phyloP scores from a whole-genome alignment of 2,329 filamentous ascomycete genomes.

The Meredithiella fracta region DNA sequence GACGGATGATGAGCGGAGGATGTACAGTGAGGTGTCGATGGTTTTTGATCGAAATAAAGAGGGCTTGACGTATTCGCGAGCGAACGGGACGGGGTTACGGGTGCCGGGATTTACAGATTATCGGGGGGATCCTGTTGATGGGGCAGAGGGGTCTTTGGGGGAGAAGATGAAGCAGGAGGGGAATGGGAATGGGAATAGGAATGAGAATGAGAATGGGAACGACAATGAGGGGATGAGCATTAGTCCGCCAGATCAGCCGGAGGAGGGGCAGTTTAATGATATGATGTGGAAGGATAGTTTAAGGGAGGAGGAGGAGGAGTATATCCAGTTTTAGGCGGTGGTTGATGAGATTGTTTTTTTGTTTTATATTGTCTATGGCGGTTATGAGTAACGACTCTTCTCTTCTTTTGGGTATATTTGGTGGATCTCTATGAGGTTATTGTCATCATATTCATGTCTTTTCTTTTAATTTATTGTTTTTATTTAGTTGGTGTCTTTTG shows the following conservation, averaged over 20 bases:
- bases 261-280: constrained; percentile 15
- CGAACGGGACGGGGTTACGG: constrained; percentile 66
- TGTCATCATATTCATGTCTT: constrained; percentile 19
- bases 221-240: constrained; percentile 16
- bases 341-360: neutral
- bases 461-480: constrained; percentile 18
- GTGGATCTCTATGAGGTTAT: neutral
- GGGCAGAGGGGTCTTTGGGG: constrained; percentile 17
- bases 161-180: neutral
- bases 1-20: constrained; percentile 83
- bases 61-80: constrained; percentile 55
- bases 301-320: constrained; percentile 78
- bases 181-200: neutral
- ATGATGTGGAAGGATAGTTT: constrained; percentile 39
- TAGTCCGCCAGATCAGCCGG: neutral
- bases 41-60: neutral
- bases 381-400: no score
- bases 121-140: constrained; percentile 58
- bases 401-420: no score
- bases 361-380: neutral
- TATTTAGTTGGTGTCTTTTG: no score
- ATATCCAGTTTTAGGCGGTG: constrained; percentile 48
- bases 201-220: neutral
- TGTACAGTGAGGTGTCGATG: constrained; percentile 67
- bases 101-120: constrained; percentile 90